These are phyloP conservation scores for Tardiomyces depauwii DNA, from an alignment of 1,139 yeast species.

Conservation along the genomic window DNA sequence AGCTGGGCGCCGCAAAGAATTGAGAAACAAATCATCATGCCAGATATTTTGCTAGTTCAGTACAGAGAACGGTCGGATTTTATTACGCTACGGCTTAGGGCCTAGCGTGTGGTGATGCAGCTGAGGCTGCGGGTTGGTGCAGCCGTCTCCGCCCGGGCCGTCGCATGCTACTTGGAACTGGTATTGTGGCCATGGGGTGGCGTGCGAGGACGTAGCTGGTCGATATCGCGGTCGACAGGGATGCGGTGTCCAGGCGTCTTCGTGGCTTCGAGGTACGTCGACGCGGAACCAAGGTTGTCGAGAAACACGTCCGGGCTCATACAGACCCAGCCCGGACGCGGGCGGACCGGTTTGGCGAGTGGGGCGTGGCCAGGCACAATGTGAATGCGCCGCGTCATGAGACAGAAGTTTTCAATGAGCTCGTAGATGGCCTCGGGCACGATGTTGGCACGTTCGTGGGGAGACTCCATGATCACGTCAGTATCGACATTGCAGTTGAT, in stretches of 20 bases:
- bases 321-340: conserved; percentile 86
- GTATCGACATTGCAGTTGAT: conserved; percentile 92
- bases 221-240: conserved; percentile 64
- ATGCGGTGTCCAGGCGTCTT: conserved; percentile 40
- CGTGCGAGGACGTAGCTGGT: conserved; percentile 71
- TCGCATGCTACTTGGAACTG: neutral
- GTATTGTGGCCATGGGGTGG: conserved; percentile 31
- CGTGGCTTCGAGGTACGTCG: conserved; percentile 25
- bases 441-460: conserved; percentile 26
- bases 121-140: no score
- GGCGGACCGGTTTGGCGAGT: conserved; percentile 46
- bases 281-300: conserved; percentile 49
- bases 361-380: conserved; percentile 55
- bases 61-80: no score
- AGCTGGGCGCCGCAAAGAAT: no score
- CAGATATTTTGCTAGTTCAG: no score
- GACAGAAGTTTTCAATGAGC: conserved; percentile 84
- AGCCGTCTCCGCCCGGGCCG: no score
- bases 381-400: conserved; percentile 72
- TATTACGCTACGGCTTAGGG: no score
- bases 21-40: no score
- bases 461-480: conserved; percentile 55
- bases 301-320: conserved; percentile 73
- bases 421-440: conserved; percentile 71
- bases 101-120: no score